These are phyloP conservation scores for Nakataea oryzae DNA, from an alignment of 2,329 filamentous ascomycete genomes.

Conservation along the genomic window DNA sequence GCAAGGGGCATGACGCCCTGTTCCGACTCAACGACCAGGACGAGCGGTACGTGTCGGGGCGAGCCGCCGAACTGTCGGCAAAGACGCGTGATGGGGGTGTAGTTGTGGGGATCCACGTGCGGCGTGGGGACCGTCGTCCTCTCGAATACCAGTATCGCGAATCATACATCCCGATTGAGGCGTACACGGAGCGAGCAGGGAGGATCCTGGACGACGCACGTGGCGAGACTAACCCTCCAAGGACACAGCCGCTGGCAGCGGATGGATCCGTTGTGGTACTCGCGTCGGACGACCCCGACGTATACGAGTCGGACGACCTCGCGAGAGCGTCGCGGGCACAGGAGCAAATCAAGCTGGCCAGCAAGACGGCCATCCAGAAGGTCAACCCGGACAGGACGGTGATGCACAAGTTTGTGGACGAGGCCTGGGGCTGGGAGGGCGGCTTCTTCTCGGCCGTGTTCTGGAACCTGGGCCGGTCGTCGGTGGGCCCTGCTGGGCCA, in stretches of 20 bases:
- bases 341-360: constrained; percentile 65
- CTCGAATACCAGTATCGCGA: constrained; percentile 66
- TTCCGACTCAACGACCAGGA: constrained; percentile 62
- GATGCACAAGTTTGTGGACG: constrained; percentile 60
- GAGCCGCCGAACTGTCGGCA: constrained; percentile 43
- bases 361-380: constrained; percentile 39
- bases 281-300: constrained; percentile 72
- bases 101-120: constrained; percentile 65
- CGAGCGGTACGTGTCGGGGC: constrained; percentile 49
- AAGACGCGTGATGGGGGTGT: constrained; percentile 36
- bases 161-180: constrained; percentile 66
- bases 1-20: constrained; percentile 60
- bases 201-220: constrained; percentile 40
- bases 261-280: constrained; percentile 45
- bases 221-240: constrained; percentile 24
- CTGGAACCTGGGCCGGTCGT: constrained; percentile 58
- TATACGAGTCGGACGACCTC: constrained; percentile 59
- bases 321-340: constrained; percentile 50
- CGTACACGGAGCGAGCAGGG: constrained; percentile 52
- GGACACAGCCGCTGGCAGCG: constrained; percentile 17
- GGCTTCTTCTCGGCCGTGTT: constrained; percentile 78
- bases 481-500: constrained; percentile 20
- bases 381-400: constrained; percentile 29
- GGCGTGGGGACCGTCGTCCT: constrained; percentile 70
- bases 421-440: constrained; percentile 77